Evolutionary conservation across 495 filamentous ascomycete genomes (phyloP).

Genomic region (Mytilinidion resinicola): DNA sequence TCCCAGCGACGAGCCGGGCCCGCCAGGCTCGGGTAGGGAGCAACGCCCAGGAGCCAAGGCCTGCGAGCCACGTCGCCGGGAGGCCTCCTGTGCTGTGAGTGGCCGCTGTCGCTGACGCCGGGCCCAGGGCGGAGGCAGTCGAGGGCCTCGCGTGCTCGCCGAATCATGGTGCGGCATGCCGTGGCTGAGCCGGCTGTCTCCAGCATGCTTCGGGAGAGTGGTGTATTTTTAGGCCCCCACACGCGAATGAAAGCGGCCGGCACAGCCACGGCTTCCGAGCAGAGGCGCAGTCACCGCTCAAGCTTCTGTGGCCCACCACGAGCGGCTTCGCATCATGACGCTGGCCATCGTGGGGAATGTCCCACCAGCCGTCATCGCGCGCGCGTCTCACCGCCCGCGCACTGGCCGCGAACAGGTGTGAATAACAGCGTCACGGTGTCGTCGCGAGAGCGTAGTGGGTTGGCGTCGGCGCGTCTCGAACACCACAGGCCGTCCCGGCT

Average conservation of each 20-base stretch:
- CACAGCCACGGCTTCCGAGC: no score
- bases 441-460: background rate
- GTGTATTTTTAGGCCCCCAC: background rate
- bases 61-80: background rate
- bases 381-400: background rate
- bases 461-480: background rate
- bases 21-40: slow-evolving; percentile 2
- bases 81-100: background rate
- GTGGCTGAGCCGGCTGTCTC: background rate
- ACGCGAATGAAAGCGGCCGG: background rate
- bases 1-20: background rate
- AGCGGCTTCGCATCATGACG: background rate
- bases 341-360: slow-evolving; percentile 1
- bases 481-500: background rate
- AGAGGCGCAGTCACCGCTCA: slow-evolving; percentile 4
- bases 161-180: background rate
- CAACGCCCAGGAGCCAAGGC: background rate
- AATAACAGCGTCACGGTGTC: no score
- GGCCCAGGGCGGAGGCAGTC: background rate
- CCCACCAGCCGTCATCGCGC: background rate
- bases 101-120: background rate
- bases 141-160: background rate
- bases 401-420: background rate
- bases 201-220: background rate
- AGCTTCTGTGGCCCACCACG: background rate